These are phyloP conservation scores for Paradendryphiella salina DNA, from an alignment of 2,329 filamentous ascomycete genomes.

Conservation along the genomic window DNA sequence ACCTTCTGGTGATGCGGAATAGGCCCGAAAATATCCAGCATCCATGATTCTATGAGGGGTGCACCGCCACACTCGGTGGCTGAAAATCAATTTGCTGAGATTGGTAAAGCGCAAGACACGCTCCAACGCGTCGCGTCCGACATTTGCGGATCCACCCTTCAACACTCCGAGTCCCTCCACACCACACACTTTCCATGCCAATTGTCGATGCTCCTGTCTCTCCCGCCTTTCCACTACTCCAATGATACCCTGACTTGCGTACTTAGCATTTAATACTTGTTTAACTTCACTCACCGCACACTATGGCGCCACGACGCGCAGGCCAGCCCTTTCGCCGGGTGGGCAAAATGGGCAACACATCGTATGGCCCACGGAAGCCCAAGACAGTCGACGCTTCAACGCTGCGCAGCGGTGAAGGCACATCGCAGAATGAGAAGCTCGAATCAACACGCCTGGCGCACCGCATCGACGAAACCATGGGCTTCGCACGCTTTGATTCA, in stretches of 20 bases:
- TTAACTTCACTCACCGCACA: conserved; percentile 26
- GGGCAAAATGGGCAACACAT: conserved; percentile 48
- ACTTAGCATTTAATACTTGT: conserved; percentile 29
- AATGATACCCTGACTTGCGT: conserved; percentile 41
- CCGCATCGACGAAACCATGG: conserved; percentile 91
- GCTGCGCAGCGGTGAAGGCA: conserved; percentile 75
- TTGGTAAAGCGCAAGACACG: conserved; percentile 25
- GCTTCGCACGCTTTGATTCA: conserved; percentile 88
- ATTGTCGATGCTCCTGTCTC: conserved; percentile 22
- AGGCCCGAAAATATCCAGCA: conserved; percentile 32
- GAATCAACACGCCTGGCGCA: conserved; percentile 83
- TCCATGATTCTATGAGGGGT: conserved; percentile 22
- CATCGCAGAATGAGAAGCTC: conserved; percentile 88
- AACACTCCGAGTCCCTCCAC: conserved; percentile 13
- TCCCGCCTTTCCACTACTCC: conserved; percentile 22
- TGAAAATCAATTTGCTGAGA: conserved; percentile 34
- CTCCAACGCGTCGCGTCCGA: conserved; percentile 28
- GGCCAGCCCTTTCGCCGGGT: conserved; percentile 50
- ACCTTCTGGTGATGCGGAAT: conserved; percentile 22
- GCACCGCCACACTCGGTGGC: conserved; percentile 22
- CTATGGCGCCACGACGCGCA: conserved; percentile 51
- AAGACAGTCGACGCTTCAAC: conserved; percentile 81
- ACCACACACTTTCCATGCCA: conserved; percentile 13
- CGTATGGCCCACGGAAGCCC: conserved; percentile 59
- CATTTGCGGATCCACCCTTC: conserved; percentile 19